Evolutionary conservation across 768 basidiomycete species (phyloP).

Genomic region (Fomitopsis serialis): DNA sequence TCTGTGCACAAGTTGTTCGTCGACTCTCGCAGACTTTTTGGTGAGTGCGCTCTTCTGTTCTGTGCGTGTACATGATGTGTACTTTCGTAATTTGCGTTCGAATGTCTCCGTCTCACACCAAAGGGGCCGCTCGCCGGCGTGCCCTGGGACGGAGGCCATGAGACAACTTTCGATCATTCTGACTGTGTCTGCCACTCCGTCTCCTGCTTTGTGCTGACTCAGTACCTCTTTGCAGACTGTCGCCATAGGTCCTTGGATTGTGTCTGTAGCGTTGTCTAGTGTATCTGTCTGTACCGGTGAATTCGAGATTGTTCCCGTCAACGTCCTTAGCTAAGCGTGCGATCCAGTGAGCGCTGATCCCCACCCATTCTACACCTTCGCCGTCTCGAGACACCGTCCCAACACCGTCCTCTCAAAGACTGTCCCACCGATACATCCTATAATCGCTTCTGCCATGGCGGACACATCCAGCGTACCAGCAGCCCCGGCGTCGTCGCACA

Average conservation of each 20-base stretch:
- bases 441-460: neutral
- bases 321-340: conserved; percentile 1
- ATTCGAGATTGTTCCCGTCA: conserved; percentile 1
- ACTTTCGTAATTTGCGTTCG: conserved; percentile 89
- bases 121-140: conserved; percentile 74
- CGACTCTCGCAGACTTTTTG: too few species aligned
- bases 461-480: neutral
- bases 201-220: neutral
- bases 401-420: too few species aligned
- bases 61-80: conserved; percentile 42
- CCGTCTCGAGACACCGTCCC: neutral
- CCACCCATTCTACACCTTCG: neutral
- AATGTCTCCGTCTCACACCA: conserved; percentile 52
- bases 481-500: neutral
- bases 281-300: neutral
- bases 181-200: conserved; percentile 22
- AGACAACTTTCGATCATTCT: conserved; percentile 54
- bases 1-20: too few species aligned
- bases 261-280: neutral
- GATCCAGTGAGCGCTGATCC: neutral
- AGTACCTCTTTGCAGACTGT: too few species aligned
- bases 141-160: conserved; percentile 64
- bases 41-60: conserved; percentile 19
- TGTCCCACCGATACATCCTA: too few species aligned
- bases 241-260: neutral